Base-by-base conservation (phyloP, 495 filamentous ascomycete genomes). In the Aspergillus olivimuriae region DNA sequence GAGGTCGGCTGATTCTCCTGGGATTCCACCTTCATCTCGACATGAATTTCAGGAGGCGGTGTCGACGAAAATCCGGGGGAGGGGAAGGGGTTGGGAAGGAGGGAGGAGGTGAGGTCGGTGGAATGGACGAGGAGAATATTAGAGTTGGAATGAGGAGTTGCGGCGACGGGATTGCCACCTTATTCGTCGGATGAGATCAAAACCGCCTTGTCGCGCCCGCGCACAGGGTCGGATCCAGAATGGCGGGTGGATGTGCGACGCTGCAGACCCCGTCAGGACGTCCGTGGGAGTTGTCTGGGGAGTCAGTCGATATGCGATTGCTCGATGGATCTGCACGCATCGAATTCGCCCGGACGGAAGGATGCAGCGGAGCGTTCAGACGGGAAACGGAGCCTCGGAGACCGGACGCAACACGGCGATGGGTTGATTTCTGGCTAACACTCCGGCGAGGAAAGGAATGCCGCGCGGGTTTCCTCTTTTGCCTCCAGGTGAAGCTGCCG, bases 1-100 rank as follows among this genome's bases (percentile, higher is more conserved):
- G 58, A 56, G 37, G 59, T 55, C 24, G 60, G 57, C 43, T 56
- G 60, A 59, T 69, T 72, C 58, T 75, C 68, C 46, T 74, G 66
- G 53, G 59, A 55, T 44, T 78, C 72, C 56, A 65, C 46, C 53
- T 76, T 69, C 75, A 80, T 79, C 66, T 69, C 52, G 58, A 46
- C 62, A 66, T 67, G 48, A 61, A n/a, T n/a, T n/a, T n/a, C n/a
- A n/a, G n/a, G n/a, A 64, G 49, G 23, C 16, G 6, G 21, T 44
- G 41, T 23, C 22, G 30, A 15, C 41, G 43, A 46, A 19, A 20
- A 21, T 32, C 41, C 39, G 49, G 37, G 24, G 30, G 24, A n/a
- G 12, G 30, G 12, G 32, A 33, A 20, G 21, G 40, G 17, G 30
- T 19, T 21, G 21, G 39, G 12, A 16, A 16, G 14, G 16, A 22